These are phyloP conservation scores for Plasmopara muralis DNA, from an alignment of 352 stramenopile species.

Conservation along the genomic window DNA sequence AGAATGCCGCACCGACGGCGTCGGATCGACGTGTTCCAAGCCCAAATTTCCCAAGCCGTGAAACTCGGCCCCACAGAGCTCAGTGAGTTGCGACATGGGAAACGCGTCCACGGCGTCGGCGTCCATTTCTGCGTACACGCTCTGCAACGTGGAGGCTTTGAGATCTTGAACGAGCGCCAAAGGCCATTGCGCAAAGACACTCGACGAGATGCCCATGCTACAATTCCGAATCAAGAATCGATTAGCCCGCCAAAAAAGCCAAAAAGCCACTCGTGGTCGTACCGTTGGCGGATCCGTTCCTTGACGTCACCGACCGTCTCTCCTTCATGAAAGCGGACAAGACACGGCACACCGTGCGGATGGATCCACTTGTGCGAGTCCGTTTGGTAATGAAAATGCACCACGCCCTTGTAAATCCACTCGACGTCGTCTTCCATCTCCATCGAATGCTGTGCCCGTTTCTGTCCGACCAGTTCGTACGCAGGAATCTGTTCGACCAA, in stretches of 20 bases:
- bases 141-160: constrained; percentile 50
- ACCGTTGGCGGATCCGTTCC: constrained; percentile 61
- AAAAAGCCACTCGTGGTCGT: neutral
- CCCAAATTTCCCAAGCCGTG: no score
- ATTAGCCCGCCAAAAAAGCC: neutral
- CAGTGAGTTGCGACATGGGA: constrained; percentile 52
- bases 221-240: constrained; percentile 7
- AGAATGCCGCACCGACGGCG: constrained; percentile 26
- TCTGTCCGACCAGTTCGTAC: constrained; percentile 13
- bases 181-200: constrained; percentile 66
- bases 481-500: constrained; percentile 50
- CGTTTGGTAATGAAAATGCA: constrained; percentile 70
- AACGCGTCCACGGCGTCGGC: constrained; percentile 40
- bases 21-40: constrained; percentile 66
- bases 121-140: constrained; percentile 63
- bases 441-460: neutral
- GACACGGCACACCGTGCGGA: constrained; percentile 57
- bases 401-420: constrained; percentile 51
- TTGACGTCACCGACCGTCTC: constrained; percentile 69
- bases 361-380: constrained; percentile 61
- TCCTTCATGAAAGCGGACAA: constrained; percentile 55
- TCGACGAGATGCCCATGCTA: constrained; percentile 62
- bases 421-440: no score
- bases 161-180: constrained; percentile 71
- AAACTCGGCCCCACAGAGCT: constrained; percentile 45